phyloP scores from a whole-genome alignment of 805 yeast species.

The Kuraishia ogatae region DNA sequence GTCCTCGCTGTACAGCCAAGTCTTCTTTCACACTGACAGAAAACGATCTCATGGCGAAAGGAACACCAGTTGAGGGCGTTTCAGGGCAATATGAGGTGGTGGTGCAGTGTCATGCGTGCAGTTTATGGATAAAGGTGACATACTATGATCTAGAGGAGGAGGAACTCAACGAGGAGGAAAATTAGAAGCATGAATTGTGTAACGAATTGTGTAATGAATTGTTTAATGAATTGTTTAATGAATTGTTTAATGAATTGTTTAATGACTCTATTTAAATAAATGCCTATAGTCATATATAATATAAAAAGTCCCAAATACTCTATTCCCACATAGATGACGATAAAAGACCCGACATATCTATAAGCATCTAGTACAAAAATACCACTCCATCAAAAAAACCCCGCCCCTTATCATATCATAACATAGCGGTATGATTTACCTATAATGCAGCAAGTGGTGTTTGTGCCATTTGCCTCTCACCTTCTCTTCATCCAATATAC shows the following conservation, averaged over 20 bases:
- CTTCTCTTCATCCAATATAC: constrained; percentile 14
- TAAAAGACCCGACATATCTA: too few relatives aligned
- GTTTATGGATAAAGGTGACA: constrained; percentile 75
- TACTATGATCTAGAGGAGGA: constrained; percentile 40
- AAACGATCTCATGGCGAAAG: constrained; percentile 45
- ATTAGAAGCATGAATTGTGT: not conserved
- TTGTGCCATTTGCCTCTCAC: not conserved
- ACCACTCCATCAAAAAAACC: too few relatives aligned
- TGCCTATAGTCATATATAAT: too few relatives aligned
- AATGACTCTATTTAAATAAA: too few relatives aligned
- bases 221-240: too few relatives aligned
- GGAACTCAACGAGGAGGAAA: not conserved
- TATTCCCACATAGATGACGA: too few relatives aligned
- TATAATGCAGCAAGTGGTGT: not conserved
- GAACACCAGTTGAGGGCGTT: constrained; percentile 26
- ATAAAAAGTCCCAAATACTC: too few relatives aligned
- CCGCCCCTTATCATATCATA: too few relatives aligned
- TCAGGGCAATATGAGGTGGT: constrained; percentile 52
- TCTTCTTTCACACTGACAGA: constrained; percentile 56
- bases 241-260: too few relatives aligned
- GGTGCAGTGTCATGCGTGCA: constrained; percentile 77
- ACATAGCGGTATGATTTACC: too few relatives aligned
- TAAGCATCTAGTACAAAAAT: too few relatives aligned
- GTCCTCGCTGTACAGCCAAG: constrained; percentile 56
- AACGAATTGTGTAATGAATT: too few relatives aligned